A percentile compares a stretch with the other conserved stretches of the same genome.
phyloP scores from a whole-genome alignment of 2,329 filamentous ascomycete species.

The Helotiales sp. region DNA sequence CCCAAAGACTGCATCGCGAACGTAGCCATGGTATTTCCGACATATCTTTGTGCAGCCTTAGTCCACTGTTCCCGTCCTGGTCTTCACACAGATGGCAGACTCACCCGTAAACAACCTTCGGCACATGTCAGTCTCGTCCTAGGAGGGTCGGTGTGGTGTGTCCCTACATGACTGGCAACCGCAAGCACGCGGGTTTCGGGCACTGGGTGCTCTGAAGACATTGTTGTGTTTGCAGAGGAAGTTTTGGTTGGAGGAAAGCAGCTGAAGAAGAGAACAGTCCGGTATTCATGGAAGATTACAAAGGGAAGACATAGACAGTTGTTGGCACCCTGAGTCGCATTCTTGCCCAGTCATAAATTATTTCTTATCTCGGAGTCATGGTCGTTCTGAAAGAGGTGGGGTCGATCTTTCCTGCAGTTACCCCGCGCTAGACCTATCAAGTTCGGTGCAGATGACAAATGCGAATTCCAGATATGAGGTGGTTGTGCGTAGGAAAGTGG shows the following conservation, averaged over 20 bases:
- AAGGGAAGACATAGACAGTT: slow-evolving; percentile 21
- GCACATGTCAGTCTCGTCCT: slow-evolving; percentile 38
- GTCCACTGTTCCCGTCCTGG: slow-evolving; percentile 4
- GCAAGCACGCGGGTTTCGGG: slow-evolving; percentile 76
- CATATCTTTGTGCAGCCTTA: slow-evolving; percentile 67
- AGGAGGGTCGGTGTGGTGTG: slow-evolving; percentile 20
- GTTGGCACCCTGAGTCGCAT: slow-evolving; percentile 8
- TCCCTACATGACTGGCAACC: slow-evolving; percentile 90
- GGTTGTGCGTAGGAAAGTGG: slow-evolving; percentile 15
- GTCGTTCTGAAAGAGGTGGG: slow-evolving; percentile 19
- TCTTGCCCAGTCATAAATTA: neutral
- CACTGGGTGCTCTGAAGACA: slow-evolving; percentile 46
- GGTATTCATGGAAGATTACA: slow-evolving; percentile 3
- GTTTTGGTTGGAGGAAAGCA: neutral
- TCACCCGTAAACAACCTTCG: slow-evolving; percentile 76
- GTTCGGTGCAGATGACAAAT: slow-evolving; percentile 14
- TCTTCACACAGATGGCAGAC: slow-evolving; percentile 44
- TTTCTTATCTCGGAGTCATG: slow-evolving; percentile 26
- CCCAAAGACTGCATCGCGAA: slow-evolving; percentile 93
- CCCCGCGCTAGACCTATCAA: slow-evolving; percentile 35
- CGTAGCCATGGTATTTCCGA: slow-evolving; percentile 96
- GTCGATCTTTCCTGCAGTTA: slow-evolving; percentile 18
- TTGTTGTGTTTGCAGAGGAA: slow-evolving; percentile 17
- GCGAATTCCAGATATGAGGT: neutral
- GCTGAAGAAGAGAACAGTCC: neutral